phyloP scores from a whole-genome alignment of 2,329 filamentous ascomycete genomes.

The Pseudopyrenochaeta lycopersici region DNA sequence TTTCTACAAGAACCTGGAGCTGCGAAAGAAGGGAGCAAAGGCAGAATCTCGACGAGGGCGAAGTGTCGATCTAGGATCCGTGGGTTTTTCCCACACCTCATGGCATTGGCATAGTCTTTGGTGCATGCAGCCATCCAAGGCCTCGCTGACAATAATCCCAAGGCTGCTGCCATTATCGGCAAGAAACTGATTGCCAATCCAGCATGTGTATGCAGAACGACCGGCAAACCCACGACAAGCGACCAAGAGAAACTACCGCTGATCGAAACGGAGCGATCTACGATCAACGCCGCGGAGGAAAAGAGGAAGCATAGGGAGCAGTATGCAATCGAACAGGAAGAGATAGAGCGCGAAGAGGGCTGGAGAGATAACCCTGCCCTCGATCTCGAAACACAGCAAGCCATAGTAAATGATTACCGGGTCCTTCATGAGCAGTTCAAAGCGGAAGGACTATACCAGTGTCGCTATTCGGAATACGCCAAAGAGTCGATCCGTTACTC shows the following conservation, averaged over 20 bases:
- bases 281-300: constrained; percentile 15
- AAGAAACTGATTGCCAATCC: constrained; percentile 35
- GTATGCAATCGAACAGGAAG: constrained; percentile 45
- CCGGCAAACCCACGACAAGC: constrained; percentile 9
- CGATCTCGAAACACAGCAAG: constrained; percentile 62
- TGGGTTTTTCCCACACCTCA: constrained; percentile 25
- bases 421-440: constrained; percentile 64
- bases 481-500: constrained; percentile 67
- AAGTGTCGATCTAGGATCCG: constrained; percentile 41
- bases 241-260: constrained; percentile 37
- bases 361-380: constrained; percentile 58
- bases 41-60: constrained; percentile 21
- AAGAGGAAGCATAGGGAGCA: constrained; percentile 34
- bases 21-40: constrained; percentile 16
- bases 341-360: constrained; percentile 50
- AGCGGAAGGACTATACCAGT: constrained; percentile 66
- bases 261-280: constrained; percentile 10
- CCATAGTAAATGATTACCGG: constrained; percentile 66
- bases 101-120: constrained; percentile 4
- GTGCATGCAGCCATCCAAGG: constrained; percentile 8
- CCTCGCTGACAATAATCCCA: constrained; percentile 24
- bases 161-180: constrained; percentile 37
- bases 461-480: constrained; percentile 66
- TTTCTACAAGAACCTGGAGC: constrained; percentile 42
- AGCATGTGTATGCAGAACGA: constrained; percentile 31